Conservation (phyloP, 1,284 basidiomycete genomes). For the Blastosporella zonata region DNA sequence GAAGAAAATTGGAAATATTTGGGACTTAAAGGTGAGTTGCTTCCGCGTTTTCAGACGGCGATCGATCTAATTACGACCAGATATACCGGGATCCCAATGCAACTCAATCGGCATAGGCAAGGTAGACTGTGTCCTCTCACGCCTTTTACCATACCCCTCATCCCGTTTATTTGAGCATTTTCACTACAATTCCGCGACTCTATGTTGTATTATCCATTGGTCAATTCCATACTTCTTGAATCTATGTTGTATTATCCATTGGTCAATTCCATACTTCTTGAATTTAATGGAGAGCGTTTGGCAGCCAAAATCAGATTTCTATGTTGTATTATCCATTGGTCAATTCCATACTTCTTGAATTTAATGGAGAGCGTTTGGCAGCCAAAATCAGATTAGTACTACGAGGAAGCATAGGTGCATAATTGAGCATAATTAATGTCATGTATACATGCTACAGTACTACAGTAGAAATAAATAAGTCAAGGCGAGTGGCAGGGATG, state of each 20-base stretch:
- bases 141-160: background rate
- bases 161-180: slow-evolving; percentile 13
- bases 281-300: too few relatives aligned
- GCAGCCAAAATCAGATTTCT: background rate
- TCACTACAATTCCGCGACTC: background rate
- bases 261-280: background rate
- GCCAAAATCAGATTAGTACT: background rate
- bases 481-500: background rate
- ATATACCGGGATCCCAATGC: slow-evolving; percentile 73
- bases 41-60: slow-evolving; percentile 1
- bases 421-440: background rate
- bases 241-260: slow-evolving; percentile 11
- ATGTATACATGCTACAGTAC: background rate
- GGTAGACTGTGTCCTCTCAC: background rate
- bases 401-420: background rate
- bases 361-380: too few relatives aligned
- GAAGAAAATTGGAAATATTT: slow-evolving; percentile 66
- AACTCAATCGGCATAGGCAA: slow-evolving; percentile 45
- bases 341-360: background rate
- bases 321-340: slow-evolving; percentile 12
- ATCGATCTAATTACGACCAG: slow-evolving; percentile 32
- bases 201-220: slow-evolving; percentile 15
- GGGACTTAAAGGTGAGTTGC: slow-evolving; percentile 66
- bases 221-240: background rate
- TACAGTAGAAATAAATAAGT: background rate